A percentile compares a stretch with the other conserved stretches of the same genome.
Evolutionary conservation across 2,329 filamentous ascomycete species (phyloP).

Genomic region (Fusarium denticulatum): DNA sequence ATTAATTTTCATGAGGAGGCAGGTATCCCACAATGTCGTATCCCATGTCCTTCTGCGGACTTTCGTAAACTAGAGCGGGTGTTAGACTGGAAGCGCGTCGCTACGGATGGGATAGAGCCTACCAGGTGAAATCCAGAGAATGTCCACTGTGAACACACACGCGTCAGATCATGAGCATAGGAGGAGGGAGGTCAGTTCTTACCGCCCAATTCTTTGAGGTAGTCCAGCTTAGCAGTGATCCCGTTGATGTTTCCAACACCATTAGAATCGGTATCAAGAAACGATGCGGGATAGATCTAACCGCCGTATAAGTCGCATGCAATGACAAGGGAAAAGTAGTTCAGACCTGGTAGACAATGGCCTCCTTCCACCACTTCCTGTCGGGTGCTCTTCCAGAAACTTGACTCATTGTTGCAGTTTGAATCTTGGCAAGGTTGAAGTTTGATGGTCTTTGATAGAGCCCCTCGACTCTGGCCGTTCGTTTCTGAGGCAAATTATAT

Average conservation of each 20-base stretch:
- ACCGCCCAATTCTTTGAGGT: conserved; percentile 42
- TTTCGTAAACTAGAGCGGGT: conserved; percentile 20
- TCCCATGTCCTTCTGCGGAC: conserved; percentile 37
- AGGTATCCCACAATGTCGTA: conserved; percentile 27
- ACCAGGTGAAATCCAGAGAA: conserved; percentile 1
- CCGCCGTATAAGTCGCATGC: accelerated
- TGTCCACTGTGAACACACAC: background rate
- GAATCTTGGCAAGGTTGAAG: background rate
- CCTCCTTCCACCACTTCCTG: conserved; percentile 1
- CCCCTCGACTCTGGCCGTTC: no score
- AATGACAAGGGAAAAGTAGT: accelerated
- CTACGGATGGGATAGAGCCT: accelerated
- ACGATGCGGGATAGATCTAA: conserved; percentile 66
- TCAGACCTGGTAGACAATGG: background rate
- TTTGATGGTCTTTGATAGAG: background rate
- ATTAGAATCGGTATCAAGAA: conserved; percentile 64
- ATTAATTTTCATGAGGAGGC: no score
- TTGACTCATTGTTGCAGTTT: background rate
- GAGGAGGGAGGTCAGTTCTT: accelerated
- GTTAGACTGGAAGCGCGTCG: background rate
- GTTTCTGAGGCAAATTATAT: background rate
- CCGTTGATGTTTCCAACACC: conserved; percentile 63
- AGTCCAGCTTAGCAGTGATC: conserved; percentile 63
- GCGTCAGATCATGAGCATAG: background rate
- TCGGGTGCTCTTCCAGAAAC: background rate